phyloP scores from a whole-genome alignment of 106 monocot genomes.

The Phalaenopsis aphrodite region DNA sequence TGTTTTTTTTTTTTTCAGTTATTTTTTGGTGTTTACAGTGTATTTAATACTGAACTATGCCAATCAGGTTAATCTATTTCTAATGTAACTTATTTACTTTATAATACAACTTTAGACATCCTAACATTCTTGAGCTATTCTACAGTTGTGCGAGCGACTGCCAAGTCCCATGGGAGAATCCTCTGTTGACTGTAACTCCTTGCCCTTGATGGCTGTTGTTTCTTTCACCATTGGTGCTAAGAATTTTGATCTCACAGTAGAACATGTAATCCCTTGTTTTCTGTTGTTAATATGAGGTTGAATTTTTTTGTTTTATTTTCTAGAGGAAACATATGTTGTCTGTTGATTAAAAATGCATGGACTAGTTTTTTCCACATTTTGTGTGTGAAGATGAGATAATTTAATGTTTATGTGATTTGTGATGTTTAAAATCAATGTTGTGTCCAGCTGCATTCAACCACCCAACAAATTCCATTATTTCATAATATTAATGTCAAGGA shows the following conservation, averaged over 20 bases:
- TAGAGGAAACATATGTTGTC: neutral
- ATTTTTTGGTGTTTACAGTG: constrained; percentile 16
- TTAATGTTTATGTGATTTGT: too few relatives aligned
- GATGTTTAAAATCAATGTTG: too few relatives aligned
- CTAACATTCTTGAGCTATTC: neutral
- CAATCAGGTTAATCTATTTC: constrained; percentile 29
- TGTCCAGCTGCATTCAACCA: too few relatives aligned
- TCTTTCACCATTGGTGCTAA: constrained; percentile 81
- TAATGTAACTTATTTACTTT: too few relatives aligned
- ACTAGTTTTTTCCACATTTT: too few relatives aligned
- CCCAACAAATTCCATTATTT: too few relatives aligned
- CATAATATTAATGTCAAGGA: too few relatives aligned
- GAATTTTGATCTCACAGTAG: constrained; percentile 49
- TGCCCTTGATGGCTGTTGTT: constrained; percentile 53
- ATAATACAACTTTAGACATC: too few relatives aligned
- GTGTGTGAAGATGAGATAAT: too few relatives aligned
- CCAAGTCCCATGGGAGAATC: constrained; percentile 89
- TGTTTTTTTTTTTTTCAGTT: too few relatives aligned
- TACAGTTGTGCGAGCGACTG: constrained; percentile 54
- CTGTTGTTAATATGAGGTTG: too few relatives aligned
- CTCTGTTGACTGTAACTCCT: constrained; percentile 45
- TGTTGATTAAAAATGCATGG: neutral
- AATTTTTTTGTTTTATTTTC: neutral
- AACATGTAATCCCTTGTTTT: constrained; percentile 41
- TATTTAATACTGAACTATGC: constrained; percentile 51